Evolutionary conservation across 495 filamentous ascomycete species (phyloP).

Genomic region (Astrothelium subdiscretum): DNA sequence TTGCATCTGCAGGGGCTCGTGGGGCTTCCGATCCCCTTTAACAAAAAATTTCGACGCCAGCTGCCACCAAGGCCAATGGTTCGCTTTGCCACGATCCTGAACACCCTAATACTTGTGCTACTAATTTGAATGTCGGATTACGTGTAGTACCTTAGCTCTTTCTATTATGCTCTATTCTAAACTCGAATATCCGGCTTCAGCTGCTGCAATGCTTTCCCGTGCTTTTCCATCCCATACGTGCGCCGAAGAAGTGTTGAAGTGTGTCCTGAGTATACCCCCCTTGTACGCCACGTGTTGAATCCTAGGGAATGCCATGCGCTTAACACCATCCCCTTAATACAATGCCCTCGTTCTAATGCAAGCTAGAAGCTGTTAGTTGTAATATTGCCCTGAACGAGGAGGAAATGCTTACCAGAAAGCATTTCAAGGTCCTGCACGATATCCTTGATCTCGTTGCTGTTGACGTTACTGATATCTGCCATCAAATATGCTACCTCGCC

Average conservation of each 20-base stretch:
- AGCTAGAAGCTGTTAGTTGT: not conserved
- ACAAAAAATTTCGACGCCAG: not conserved
- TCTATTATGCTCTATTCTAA: not conserved
- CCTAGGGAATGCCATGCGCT: not conserved
- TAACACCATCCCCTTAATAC: not conserved
- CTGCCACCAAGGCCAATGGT: not conserved
- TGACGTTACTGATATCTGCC: conserved; percentile 90
- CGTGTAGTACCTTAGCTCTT: not conserved
- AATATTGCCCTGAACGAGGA: too few species aligned
- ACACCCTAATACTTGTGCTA: not conserved
- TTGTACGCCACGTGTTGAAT: not conserved
- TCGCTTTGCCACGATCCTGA: not conserved
- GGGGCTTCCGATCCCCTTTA: not conserved
- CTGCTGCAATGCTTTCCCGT: too few species aligned
- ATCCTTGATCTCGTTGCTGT: conserved; percentile 67
- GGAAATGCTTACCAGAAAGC: not conserved
- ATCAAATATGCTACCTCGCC: conserved; percentile 93
- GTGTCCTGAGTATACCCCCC: not conserved
- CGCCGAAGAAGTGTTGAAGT: not conserved
- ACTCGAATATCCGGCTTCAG: not conserved
- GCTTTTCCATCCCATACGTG: not conserved
- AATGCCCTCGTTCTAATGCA: not conserved
- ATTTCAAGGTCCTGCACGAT: conserved; percentile 68
- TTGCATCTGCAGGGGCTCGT: conserved; percentile 1
- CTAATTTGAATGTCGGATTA: too few species aligned